Percentiles rank a stretch among this genome's conserved stretches.
phyloP scores from a whole-genome alignment of 2,329 filamentous ascomycete species.

The Ascocoryne sarcoides region DNA sequence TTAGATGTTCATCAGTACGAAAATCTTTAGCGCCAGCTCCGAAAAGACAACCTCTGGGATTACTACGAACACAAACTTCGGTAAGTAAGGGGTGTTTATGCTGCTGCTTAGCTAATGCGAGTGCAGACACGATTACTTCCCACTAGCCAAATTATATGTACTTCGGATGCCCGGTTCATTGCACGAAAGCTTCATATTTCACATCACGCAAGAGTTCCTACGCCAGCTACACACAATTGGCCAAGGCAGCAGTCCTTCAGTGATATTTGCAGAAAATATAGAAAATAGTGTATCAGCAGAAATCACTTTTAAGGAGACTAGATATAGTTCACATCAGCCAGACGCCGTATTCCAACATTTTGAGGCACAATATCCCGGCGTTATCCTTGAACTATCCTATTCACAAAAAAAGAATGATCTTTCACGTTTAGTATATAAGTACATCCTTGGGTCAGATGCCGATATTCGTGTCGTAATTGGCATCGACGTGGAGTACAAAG shows the following conservation, averaged over 20 bases:
- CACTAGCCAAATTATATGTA: constrained; percentile 8
- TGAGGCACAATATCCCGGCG: constrained; percentile 15
- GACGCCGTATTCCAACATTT: constrained; percentile 14
- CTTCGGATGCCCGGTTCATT: constrained; percentile 17
- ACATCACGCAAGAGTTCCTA: constrained; percentile 10
- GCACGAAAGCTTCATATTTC: constrained; percentile 12
- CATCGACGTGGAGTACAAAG: constrained; percentile 24
- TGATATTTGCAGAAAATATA: constrained; percentile 12
- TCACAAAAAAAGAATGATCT: constrained; percentile 24
- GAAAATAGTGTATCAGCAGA: constrained; percentile 12
- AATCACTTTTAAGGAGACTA: constrained; percentile 10
- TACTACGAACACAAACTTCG: constrained; percentile 11
- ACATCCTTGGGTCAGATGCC: constrained; percentile 21
- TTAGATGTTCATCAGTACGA: constrained; percentile 8
- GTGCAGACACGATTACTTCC: constrained; percentile 18
- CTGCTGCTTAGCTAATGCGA: constrained; percentile 6
- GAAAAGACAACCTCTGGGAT: constrained; percentile 9
- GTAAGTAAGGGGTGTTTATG: constrained; percentile 8
- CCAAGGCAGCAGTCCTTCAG: constrained; percentile 8
- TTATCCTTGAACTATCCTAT: constrained; percentile 25
- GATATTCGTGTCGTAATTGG: constrained; percentile 24
- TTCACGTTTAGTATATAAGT: constrained; percentile 20
- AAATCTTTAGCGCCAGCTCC: constrained; percentile 9
- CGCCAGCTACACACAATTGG: constrained; percentile 7
- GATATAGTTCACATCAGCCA: constrained; percentile 14